phyloP scores from a whole-genome alignment of 2,329 filamentous ascomycete genomes.

The Fusarium goolgardi region DNA sequence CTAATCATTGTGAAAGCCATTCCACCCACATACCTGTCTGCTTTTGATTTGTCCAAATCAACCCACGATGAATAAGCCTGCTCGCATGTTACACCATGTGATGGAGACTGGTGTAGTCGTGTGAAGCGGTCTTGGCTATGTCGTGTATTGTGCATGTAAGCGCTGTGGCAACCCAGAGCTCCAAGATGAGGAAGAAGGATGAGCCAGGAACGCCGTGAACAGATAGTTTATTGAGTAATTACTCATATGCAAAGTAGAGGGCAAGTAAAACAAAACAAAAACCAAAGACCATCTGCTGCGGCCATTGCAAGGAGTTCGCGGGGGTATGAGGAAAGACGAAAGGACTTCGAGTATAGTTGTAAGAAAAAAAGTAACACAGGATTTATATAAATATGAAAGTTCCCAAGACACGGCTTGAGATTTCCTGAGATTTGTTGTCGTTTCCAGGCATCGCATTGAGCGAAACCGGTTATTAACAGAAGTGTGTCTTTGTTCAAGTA shows the following conservation, averaged over 20 bases:
- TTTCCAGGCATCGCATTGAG: constrained; percentile 1
- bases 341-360: constrained; percentile 21
- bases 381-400: constrained; percentile 33
- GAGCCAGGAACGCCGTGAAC: constrained; percentile 31
- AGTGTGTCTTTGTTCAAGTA: neutral
- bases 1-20: constrained; percentile 31
- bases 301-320: constrained; percentile 8
- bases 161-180: constrained; percentile 16
- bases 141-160: constrained; percentile 14
- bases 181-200: constrained; percentile 22
- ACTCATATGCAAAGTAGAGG: constrained; percentile 19
- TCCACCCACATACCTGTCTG: constrained; percentile 25
- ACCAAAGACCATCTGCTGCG: constrained; percentile 36
- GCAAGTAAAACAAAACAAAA: constrained; percentile 5
- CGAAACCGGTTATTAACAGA: neutral
- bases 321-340: constrained; percentile 33
- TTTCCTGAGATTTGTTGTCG: neutral
- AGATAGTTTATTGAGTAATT: constrained; percentile 18
- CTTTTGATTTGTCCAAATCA: constrained; percentile 41
- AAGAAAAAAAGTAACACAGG: constrained; percentile 40
- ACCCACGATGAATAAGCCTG: constrained; percentile 8
- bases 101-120: neutral
- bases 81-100: neutral
- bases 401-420: constrained; percentile 1
- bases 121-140: constrained; percentile 8